These are phyloP conservation scores for Carallia pectinifolia DNA, from an alignment of 345 rosid genomes.

Conservation along the genomic window DNA sequence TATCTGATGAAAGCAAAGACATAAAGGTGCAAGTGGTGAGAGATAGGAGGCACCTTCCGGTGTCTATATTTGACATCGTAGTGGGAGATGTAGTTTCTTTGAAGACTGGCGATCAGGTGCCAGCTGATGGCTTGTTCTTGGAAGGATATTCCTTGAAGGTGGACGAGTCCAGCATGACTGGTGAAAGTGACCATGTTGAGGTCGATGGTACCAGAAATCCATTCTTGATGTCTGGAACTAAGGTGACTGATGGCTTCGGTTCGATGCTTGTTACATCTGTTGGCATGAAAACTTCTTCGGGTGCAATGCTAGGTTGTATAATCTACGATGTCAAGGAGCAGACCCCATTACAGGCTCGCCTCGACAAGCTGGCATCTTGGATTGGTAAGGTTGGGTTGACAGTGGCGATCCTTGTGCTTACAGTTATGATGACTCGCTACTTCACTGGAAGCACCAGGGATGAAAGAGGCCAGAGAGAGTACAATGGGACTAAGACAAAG, in stretches of 20 bases:
- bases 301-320: constrained; percentile 44
- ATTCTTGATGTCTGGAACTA: constrained; percentile 43
- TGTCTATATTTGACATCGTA: constrained; percentile 30
- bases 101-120: constrained; percentile 34
- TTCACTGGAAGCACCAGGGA: constrained; percentile 36
- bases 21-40: constrained; percentile 30
- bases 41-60: constrained; percentile 14
- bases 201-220: constrained; percentile 28
- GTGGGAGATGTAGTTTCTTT: constrained; percentile 34
- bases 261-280: constrained; percentile 44
- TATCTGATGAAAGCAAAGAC: constrained; percentile 21
- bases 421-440: constrained; percentile 23
- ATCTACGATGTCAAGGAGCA: constrained; percentile 32
- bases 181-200: constrained; percentile 31
- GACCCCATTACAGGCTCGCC: constrained; percentile 49
- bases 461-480: constrained; percentile 26
- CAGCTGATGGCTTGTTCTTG: constrained; percentile 37
- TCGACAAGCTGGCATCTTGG: constrained; percentile 38
- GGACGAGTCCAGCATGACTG: constrained; percentile 38
- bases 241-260: constrained; percentile 44
- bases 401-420: constrained; percentile 32
- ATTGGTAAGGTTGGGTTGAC: constrained; percentile 44
- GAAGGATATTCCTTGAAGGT: constrained; percentile 32
- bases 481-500: constrained; percentile 23
- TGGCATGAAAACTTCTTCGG: constrained; percentile 53